These are phyloP conservation scores for Cladosporium sp. DNA, from an alignment of 2,329 filamentous ascomycete genomes.

Conservation along the genomic window DNA sequence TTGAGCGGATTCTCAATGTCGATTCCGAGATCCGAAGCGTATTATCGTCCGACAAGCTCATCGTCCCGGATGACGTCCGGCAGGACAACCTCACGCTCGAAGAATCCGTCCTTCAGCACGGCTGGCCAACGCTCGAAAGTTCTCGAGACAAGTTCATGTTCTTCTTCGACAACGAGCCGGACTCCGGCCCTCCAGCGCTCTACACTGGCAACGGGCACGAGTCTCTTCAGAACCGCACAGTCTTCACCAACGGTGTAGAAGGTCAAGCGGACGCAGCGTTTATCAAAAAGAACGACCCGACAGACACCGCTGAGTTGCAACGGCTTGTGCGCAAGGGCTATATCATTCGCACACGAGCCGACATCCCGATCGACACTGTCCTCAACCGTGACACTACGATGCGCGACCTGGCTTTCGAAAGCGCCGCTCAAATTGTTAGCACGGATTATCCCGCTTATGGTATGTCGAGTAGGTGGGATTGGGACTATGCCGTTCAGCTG, in stretches of 20 bases:
- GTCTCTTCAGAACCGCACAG: constrained; percentile 40
- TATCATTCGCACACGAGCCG: constrained; percentile 46
- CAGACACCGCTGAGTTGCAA: constrained; percentile 38
- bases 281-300: constrained; percentile 47
- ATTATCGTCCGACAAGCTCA: constrained; percentile 37
- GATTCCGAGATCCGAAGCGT: constrained; percentile 46
- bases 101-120: constrained; percentile 40
- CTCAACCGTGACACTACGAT: constrained; percentile 38
- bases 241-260: constrained; percentile 47
- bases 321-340: constrained; percentile 44
- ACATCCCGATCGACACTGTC: constrained; percentile 44
- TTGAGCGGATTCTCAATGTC: constrained; percentile 39
- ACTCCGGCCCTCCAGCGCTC: constrained; percentile 28
- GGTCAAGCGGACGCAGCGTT: constrained; percentile 45
- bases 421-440: constrained; percentile 47
- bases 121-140: constrained; percentile 46
- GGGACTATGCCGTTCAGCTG: constrained; percentile 42
- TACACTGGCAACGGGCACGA: constrained; percentile 35
- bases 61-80: constrained; percentile 46
- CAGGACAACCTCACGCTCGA: constrained; percentile 41
- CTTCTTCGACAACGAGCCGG: constrained; percentile 48
- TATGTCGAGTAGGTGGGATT: constrained; percentile 43
- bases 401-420: constrained; percentile 40
- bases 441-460: constrained; percentile 47
- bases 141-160: constrained; percentile 46